These are phyloP conservation scores for Physcia stellaris DNA, from an alignment of 495 filamentous ascomycete genomes.

Conservation along the genomic window DNA sequence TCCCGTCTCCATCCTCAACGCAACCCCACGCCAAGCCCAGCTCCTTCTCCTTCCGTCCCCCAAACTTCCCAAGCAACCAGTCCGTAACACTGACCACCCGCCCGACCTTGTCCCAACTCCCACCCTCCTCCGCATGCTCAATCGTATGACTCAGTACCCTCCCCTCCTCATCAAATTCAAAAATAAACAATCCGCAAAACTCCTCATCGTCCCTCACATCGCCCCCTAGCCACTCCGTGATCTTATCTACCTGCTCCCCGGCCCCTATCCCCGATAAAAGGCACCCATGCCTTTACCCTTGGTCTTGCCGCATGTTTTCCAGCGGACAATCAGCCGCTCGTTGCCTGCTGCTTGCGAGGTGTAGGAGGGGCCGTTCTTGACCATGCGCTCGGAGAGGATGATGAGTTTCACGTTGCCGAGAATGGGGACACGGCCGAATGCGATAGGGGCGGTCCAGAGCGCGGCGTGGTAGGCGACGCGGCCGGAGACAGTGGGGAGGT, in stretches of 20 bases:
- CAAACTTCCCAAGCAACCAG: constrained; percentile 63
- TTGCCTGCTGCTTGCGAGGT: constrained; percentile 23
- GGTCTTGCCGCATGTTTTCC: constrained; percentile 54
- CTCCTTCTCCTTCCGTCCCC: constrained; percentile 31
- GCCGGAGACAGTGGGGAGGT: constrained; percentile 83
- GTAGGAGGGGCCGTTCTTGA: constrained; percentile 31
- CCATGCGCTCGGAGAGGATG: constrained; percentile 78
- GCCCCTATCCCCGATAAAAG: constrained; percentile 25
- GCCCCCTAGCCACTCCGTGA: constrained; percentile 31
- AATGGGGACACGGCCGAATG: constrained; percentile 84
- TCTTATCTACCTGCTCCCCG: constrained; percentile 34
- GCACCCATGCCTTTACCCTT: constrained; percentile 23
- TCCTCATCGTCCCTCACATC: constrained; percentile 33
- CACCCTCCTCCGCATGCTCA: constrained; percentile 74
- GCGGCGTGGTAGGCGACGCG: constrained; percentile 84
- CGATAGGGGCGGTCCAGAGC: constrained; percentile 86
- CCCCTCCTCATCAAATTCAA: constrained; percentile 88
- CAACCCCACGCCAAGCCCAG: constrained; percentile 23
- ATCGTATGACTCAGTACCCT: constrained; percentile 77
- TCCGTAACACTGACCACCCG: constrained; percentile 77
- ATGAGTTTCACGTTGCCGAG: constrained; percentile 78
- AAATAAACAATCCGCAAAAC: constrained; percentile 79
- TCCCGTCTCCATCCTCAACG: constrained; percentile 9
- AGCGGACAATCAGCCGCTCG: constrained; percentile 76
- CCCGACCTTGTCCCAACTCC: constrained; percentile 53